phyloP scores from a whole-genome alignment of 805 yeast genomes.

The Suhomyces canberraensis region DNA sequence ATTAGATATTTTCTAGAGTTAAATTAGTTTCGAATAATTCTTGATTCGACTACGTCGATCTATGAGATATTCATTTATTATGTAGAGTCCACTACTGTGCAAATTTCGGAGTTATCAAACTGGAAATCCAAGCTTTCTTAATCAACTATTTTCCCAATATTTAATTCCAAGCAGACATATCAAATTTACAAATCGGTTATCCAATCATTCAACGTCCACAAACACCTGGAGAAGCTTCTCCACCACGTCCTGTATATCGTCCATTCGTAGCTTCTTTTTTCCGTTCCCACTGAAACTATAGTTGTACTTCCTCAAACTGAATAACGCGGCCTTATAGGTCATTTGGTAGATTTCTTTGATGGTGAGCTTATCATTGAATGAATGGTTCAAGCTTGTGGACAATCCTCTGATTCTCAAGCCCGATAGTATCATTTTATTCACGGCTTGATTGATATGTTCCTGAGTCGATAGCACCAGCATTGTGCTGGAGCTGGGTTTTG shows the following conservation, averaged over 20 bases:
- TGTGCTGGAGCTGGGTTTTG: background rate
- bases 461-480: constrained; percentile 9
- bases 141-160: too few relatives aligned
- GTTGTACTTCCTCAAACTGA: constrained; percentile 37
- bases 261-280: constrained; percentile 17
- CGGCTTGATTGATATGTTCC: constrained; percentile 32
- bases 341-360: constrained; percentile 40
- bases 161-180: too few relatives aligned
- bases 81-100: too few relatives aligned
- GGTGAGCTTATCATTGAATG: constrained; percentile 31
- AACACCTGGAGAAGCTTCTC: constrained; percentile 36
- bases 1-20: too few relatives aligned
- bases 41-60: too few relatives aligned
- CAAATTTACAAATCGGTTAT: too few relatives aligned
- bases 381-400: constrained; percentile 17
- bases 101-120: too few relatives aligned
- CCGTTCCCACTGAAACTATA: constrained; percentile 21
- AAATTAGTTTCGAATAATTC: too few relatives aligned
- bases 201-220: constrained; percentile 37
- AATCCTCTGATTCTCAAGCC: constrained; percentile 43
- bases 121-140: too few relatives aligned
- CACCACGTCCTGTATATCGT: constrained; percentile 37
- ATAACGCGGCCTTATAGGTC: constrained; percentile 37
- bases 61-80: too few relatives aligned
- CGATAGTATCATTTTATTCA: constrained; percentile 35